Evolutionary conservation across 306 rosid genomes (phyloP), one percentile per base, ranked within the genome.

Genomic region (Senna tora): DNA sequence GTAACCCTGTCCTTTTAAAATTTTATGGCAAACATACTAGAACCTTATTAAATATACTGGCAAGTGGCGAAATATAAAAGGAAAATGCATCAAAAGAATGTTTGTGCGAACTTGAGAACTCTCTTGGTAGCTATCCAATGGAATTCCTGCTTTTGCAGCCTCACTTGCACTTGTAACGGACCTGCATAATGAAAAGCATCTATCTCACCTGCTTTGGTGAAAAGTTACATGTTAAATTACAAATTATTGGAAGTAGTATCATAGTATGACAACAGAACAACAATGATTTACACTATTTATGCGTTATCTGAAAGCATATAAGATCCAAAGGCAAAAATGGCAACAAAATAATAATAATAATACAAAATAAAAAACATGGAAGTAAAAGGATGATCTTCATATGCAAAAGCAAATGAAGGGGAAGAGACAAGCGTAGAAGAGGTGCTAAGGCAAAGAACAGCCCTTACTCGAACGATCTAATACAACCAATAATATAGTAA

Each of bases 71-170:
- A 75, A 67, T 73, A 68, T 45, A 42, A 52, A 52, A 72, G 47
- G 76, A 56, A 81, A 81, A 75, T 77, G 38, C 12, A 79, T 54
- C 65, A 62, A 50, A 57, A 34, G 69, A 65, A 61, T 59, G 60
- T 78, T 32, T 69, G 36, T 76, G 73, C 86, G 76, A 74, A 85
- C 89, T 69, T 85, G 82, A 85, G 84, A 73, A 73, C 71, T 61
- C 34, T 74, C 80, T 69, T 76, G 80, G 70, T 76, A 82, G 60
- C 73, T 66, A 76, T 79, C 76, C 78, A 85, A 22, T 65, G 89
- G 86, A 79, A 85, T 79, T 76, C 86, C 89, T 65, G 86, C 86
- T 78, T 82, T 85, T 28, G 89, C 89, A 65, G 82, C 89, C 74
- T 82, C 89, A 65, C 82, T 85, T 47, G 84, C 89, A 79, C 84